These are phyloP conservation scores for Botryotinia globosa DNA, from an alignment of 2,329 filamentous ascomycete genomes.

Conservation along the genomic window DNA sequence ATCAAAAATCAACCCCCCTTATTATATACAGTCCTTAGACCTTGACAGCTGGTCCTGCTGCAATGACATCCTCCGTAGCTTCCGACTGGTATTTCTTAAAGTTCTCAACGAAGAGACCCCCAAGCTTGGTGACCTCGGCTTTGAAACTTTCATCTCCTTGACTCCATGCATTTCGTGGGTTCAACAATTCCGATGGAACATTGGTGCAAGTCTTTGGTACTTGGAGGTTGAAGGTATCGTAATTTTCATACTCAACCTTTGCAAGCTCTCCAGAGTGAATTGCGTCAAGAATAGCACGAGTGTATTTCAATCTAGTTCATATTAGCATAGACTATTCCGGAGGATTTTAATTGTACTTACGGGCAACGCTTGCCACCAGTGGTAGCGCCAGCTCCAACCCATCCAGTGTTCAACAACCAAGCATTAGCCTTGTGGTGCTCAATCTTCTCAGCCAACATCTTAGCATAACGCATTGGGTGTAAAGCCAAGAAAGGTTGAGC, in stretches of 20 bases:
- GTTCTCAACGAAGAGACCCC: constrained; percentile 88
- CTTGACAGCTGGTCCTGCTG: constrained; percentile 52
- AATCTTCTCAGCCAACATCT: constrained; percentile 99
- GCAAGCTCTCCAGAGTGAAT: constrained; percentile 97
- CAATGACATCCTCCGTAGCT: constrained; percentile 76
- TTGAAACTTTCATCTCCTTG: constrained; percentile 78
- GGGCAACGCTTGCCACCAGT: constrained; percentile 96
- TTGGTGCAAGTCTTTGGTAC: constrained; percentile 90
- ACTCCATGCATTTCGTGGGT: constrained; percentile 92
- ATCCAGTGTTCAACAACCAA: constrained; percentile 98
- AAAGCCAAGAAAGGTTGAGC: constrained; percentile 98
- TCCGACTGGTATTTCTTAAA: constrained; percentile 92
- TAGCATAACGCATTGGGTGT: constrained; percentile 98
- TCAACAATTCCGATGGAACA: constrained; percentile 88
- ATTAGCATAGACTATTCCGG: constrained; percentile 21
- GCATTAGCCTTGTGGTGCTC: constrained; percentile 91
- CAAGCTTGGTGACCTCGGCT: constrained; percentile 86
- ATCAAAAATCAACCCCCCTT: not conserved
- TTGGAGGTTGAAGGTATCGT: constrained; percentile 93
- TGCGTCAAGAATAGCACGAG: constrained; percentile 93
- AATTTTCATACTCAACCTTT: constrained; percentile 88
- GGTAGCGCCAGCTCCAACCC: constrained; percentile 87
- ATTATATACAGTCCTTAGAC: constrained; percentile 15
- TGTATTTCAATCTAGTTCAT: constrained; percentile 73
- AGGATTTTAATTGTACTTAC: constrained; percentile 28